Conservation (phyloP, 169 alveolate species). For the Eimeria brunetti region DNA sequence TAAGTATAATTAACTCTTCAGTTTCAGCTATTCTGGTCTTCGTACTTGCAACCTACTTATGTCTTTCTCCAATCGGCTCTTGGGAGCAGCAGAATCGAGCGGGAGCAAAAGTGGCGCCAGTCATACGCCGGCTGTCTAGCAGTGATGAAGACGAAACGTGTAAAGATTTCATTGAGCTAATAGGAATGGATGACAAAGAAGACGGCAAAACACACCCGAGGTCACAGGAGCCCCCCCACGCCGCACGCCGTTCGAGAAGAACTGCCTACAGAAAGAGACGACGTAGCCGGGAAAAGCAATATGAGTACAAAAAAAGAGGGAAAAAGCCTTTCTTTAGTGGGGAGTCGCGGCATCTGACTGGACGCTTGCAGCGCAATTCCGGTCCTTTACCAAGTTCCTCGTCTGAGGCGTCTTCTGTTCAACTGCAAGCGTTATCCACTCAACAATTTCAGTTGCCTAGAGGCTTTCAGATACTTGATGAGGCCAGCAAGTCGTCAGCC, state of each 20-base stretch:
- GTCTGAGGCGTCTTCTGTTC: background rate
- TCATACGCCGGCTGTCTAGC: background rate
- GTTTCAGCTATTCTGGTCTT: background rate
- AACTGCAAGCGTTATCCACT: background rate
- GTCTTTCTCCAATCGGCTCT: background rate
- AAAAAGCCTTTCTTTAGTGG: background rate
- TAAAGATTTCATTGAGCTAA: background rate
- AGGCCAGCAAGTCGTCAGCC: background rate
- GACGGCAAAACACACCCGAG: background rate
- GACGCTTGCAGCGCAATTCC: background rate
- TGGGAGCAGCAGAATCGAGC: background rate
- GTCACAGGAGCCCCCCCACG: background rate
- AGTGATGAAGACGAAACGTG: background rate
- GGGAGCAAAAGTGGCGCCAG: background rate
- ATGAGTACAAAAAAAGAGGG: background rate
- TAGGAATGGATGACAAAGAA: background rate
- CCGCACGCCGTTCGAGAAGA: background rate
- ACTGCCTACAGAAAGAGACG: background rate
- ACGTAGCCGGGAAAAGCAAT: background rate
- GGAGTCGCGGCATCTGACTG: background rate
- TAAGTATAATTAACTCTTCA: background rate
- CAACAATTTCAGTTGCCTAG: background rate
- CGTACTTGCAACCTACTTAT: background rate
- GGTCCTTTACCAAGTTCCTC: background rate
- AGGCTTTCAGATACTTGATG: background rate